phyloP scores from a whole-genome alignment of 176 grass and related monocot genomes.

The Leersia perrieri region DNA sequence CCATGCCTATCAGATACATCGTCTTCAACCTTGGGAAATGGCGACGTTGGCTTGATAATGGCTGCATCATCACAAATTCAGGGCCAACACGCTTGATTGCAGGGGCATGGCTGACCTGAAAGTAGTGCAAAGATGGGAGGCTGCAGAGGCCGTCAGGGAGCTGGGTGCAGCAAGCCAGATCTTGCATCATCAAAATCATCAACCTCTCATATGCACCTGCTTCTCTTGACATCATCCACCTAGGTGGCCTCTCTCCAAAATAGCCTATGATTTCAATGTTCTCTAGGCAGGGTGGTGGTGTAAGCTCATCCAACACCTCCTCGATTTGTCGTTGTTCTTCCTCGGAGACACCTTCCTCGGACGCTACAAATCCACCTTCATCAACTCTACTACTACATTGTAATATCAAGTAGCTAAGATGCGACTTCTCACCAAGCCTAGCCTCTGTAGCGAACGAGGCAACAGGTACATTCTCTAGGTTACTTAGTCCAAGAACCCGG shows the following conservation, averaged over 20 bases:
- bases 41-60: background rate
- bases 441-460: background rate
- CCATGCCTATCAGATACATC: slow-evolving; percentile 7
- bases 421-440: background rate
- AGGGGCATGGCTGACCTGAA: background rate
- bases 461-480: slow-evolving; percentile 3
- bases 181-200: background rate
- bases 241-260: slow-evolving; percentile 21
- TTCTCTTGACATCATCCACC: slow-evolving; percentile 8
- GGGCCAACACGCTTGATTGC: slow-evolving; percentile 9
- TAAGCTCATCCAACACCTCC: slow-evolving; percentile 7
- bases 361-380: background rate
- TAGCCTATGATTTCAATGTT: background rate
- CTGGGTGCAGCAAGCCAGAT: background rate
- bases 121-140: background rate
- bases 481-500: background rate
- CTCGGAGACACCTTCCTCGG: background rate
- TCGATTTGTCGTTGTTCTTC: background rate
- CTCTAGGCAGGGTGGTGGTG: background rate
- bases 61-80: background rate
- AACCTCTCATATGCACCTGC: background rate
- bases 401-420: background rate
- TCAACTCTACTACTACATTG: background rate
- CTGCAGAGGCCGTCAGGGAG: slow-evolving; percentile 25
- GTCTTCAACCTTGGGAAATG: background rate